Base-by-base conservation (phyloP, 1,139 yeast genomes). In the Blastobotrys capitulatus region DNA sequence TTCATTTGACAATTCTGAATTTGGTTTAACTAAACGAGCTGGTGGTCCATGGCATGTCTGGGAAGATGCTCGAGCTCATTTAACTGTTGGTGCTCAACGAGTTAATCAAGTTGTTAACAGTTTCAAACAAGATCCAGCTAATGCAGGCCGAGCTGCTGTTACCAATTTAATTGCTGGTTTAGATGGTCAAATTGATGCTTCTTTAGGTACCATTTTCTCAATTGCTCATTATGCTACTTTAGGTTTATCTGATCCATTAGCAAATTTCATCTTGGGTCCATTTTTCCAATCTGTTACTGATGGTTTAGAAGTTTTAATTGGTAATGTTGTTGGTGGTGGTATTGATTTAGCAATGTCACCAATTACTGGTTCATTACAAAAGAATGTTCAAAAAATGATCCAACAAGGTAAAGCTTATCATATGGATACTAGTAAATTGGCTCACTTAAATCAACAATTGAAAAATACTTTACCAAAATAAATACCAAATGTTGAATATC, bases 141-240 rank as follows among this genome's bases (percentile, higher is more conserved):
- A 56, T 46, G 64, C 62, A 27, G 56, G 58, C 25, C 47, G 57
- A 38, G 60, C 57, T 13, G 50, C 53, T 10, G 52, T 63, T 9
- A 54, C 60, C 38, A 57, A 60, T 39, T 53, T 56, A 41, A 57
- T 65, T 46, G 53, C 63, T 19, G 67, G 67, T 36, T 49, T 63
- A 18, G 68, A 66, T 50, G 59, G 64, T 22, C 70, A 66, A 53
- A 57, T 65, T 48, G 68, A 66, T 47, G 60, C 58, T 45, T 46
- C 58, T 9, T 54, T 65, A 43, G 63, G 60, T 7, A 52, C 58
- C n/a, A 50, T 63, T 38, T 53, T 59, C 34, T 51, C 58, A 20
- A 54, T 56, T 6, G 50, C 60, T n/a, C 52, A 60, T 20, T 60
- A 60, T 22, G 38, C 56, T n/a, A 59, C 65, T 13, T 48, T 55